A percentile compares a stretch with the other conserved stretches of the same genome.
Conservation (phyloP, 225 moss, liverwort and hornwort genomes). For the Thuidium tamariscinum region DNA sequence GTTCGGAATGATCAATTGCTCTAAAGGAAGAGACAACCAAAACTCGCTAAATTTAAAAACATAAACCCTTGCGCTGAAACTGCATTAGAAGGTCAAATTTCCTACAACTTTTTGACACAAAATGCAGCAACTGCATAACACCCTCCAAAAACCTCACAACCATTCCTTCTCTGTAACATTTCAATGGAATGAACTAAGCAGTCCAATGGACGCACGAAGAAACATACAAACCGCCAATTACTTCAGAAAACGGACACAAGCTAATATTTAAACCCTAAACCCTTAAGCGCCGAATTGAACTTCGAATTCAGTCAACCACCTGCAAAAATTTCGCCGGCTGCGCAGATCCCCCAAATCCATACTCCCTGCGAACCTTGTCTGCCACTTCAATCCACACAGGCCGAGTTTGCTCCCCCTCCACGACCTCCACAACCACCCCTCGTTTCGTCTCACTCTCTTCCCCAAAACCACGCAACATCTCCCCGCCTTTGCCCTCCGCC, state of each 20-base stretch:
- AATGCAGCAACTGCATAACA: not conserved
- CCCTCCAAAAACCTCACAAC: not conserved
- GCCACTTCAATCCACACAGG: conserved; percentile 76
- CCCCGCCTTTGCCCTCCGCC: not conserved
- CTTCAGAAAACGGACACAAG: not conserved
- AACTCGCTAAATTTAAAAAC: not conserved
- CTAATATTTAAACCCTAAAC: not conserved
- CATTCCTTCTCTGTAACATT: not conserved
- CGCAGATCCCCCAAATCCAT: conserved; percentile 28
- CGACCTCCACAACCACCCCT: not conserved
- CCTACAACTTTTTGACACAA: not conserved
- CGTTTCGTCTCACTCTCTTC: conserved; percentile 19
- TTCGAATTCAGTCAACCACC: conserved; percentile 7
- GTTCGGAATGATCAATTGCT: not conserved
- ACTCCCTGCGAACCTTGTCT: conserved; percentile 67
- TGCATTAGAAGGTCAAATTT: not conserved
- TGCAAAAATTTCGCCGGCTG: conserved; percentile 41
- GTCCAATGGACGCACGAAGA: not conserved
- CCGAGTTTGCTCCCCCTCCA: not conserved
- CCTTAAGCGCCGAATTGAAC: not conserved
- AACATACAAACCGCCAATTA: not conserved
- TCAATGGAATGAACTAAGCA: not conserved
- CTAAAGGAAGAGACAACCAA: not conserved
- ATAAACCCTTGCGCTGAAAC: not conserved
- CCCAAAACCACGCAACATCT: not conserved